Evolutionary conservation across 192 early-diverging fungal genomes (phyloP).

Genomic region (Anaeromyces robustus): DNA sequence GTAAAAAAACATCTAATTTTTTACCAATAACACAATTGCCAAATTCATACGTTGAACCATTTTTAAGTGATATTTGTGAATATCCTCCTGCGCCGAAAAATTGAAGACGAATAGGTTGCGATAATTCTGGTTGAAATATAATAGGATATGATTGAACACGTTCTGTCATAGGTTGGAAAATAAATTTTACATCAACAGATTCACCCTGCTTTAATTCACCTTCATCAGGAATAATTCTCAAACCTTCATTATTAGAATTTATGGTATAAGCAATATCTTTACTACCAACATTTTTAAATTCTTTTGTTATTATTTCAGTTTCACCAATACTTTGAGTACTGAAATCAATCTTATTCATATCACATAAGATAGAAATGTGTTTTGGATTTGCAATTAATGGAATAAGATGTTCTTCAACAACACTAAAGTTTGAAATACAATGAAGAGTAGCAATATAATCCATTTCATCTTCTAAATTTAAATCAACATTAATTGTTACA

Average conservation of each 20-base stretch:
- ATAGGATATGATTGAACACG: constrained; percentile 26
- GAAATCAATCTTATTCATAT: constrained; percentile 37
- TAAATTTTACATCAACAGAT: constrained; percentile 25
- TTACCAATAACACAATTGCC: constrained; percentile 55
- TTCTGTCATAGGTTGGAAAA: constrained; percentile 34
- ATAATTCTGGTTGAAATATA: constrained; percentile 39
- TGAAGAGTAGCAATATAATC: constrained; percentile 41
- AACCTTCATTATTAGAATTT: constrained; percentile 21
- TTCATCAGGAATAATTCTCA: constrained; percentile 21
- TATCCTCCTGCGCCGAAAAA: constrained; percentile 43
- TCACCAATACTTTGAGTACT: constrained; percentile 38
- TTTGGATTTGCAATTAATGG: constrained; percentile 43
- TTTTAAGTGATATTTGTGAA: constrained; percentile 30
- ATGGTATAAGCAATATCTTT: constrained; percentile 31
- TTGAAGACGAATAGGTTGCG: constrained; percentile 39
- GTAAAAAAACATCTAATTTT: constrained; percentile 35
- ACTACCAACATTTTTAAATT: constrained; percentile 45
- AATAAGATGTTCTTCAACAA: constrained; percentile 28
- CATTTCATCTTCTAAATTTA: constrained; percentile 36
- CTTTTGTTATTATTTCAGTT: constrained; percentile 25
- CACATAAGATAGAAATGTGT: constrained; percentile 33
- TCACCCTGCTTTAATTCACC: constrained; percentile 32
- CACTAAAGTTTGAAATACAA: constrained; percentile 23
- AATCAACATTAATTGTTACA: constrained; percentile 23
- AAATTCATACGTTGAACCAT: constrained; percentile 44